Evolutionary conservation across 768 basidiomycete genomes (phyloP), one percentile per base, ranked within the genome.

Genomic region (Tephrocybe sp.): DNA sequence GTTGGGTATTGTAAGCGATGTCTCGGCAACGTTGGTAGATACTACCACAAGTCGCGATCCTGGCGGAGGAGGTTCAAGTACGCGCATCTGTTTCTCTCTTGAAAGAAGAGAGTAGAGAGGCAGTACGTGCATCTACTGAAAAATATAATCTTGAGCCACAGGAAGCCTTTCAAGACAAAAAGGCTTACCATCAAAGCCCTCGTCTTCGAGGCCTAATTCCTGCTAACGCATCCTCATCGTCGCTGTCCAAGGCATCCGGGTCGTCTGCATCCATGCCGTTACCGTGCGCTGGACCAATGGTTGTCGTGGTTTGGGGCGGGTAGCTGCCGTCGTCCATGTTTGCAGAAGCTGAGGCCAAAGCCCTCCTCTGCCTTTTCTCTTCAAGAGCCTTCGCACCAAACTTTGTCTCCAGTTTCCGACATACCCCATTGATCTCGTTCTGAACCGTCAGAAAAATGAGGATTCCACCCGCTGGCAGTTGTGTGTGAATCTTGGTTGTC

Each of bases 1-100:
- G n/a, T 90, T 91, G 21, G 95, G 95, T 51, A 99, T 99, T 0
- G 95, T 98, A 25, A 98, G 73, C 6, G 95, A 97, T 0, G 95
- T 98, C 65, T 98, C 95, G 1, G 95, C 95, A 22, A 97, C 88
- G 63, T 98, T 97, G 1, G 95, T 98, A 1, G 95, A 83, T 4
- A 99, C 86, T 13, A 98, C 92, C 12, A 98, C 94, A 3, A 99
- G 76, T 29, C 97, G 88, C 51, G 75, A 71, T 4, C 86, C 89
- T 4, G 74, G 67, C 3, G 97, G 97, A 11, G 94, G 92, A 1
- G 85, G 73, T 51, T 84, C 71, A 63, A 99, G 98, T 2, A 97
- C 94, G 16, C 77, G 77, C 88, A 97, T 93, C 62, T 99, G 97
- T 64, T 92, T 91, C 47, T 97, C 94, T 50, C 86, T 92, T 1